A percentile compares a stretch with the other conserved stretches of the same genome.
Evolutionary conservation across 257 asterid species (phyloP).

Genomic region (Ophiorrhiza pumila): DNA sequence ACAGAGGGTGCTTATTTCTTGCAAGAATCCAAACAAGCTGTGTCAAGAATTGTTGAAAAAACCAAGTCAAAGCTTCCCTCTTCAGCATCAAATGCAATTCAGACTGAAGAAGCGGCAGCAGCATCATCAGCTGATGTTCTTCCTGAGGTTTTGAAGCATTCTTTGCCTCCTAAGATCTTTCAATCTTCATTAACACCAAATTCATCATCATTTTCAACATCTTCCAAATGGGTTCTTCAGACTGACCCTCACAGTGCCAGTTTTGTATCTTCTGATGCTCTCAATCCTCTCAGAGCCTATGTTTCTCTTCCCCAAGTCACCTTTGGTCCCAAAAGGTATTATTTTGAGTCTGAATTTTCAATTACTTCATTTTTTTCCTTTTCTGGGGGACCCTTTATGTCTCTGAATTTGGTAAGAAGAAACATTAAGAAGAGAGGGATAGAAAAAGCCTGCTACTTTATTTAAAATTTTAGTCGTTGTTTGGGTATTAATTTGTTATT

Average conservation of each 20-base stretch:
- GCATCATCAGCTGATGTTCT: constrained; percentile 53
- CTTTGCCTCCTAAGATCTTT: constrained; percentile 65
- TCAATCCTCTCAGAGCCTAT: constrained; percentile 75
- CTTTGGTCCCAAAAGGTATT: constrained; percentile 77
- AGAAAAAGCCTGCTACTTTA: neutral
- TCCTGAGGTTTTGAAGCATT: constrained; percentile 80
- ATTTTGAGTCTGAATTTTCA: neutral
- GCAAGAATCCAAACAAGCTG: constrained; percentile 88
- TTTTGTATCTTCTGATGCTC: constrained; percentile 53
- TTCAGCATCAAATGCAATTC: constrained; percentile 18
- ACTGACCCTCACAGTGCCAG: constrained; percentile 30
- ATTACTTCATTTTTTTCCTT: neutral
- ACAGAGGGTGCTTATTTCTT: constrained; percentile 81
- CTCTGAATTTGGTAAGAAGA: neutral
- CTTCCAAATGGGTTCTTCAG: constrained; percentile 71
- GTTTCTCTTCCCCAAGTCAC: constrained; percentile 86
- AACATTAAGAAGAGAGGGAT: neutral
- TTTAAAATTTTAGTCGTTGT: neutral
- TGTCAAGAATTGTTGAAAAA: constrained; percentile 43
- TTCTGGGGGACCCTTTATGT: neutral
- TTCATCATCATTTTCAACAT: constrained; percentile 38
- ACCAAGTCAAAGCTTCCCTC: constrained; percentile 20
- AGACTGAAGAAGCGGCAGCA: constrained; percentile 8
- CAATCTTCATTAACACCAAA: constrained; percentile 27
- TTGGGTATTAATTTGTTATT: neutral